Conservation (phyloP, 2,329 filamentous ascomycete genomes). For the Aureobasidium sp. region DNA sequence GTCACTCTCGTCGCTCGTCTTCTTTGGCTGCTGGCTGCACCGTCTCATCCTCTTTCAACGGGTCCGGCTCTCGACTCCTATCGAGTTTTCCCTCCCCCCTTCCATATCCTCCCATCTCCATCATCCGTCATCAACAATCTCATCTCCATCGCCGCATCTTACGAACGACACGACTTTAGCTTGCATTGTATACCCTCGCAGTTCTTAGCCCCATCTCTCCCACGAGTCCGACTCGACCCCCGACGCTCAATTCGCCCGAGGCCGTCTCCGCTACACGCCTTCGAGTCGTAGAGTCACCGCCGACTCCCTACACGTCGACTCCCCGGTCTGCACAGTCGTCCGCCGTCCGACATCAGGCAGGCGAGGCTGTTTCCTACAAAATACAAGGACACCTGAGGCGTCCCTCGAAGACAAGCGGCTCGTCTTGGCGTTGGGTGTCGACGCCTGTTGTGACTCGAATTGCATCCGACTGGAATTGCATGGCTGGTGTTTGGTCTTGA, state of each 20-base stretch:
- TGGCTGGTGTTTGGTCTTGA: constrained; percentile 14
- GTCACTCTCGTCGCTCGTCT: neutral
- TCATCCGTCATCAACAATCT: constrained; percentile 9
- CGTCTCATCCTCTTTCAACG: constrained; percentile 4
- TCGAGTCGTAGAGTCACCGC: neutral
- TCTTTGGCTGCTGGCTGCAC: constrained; percentile 1
- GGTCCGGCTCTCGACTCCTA: constrained; percentile 10
- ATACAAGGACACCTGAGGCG: neutral
- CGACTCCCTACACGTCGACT: neutral
- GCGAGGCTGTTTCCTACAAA: neutral
- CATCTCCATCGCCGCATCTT: constrained; percentile 17
- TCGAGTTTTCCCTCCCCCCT: constrained; percentile 9
- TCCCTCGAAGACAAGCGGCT: neutral
- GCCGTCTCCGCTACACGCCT: neutral
- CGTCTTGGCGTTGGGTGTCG: constrained; percentile 8
- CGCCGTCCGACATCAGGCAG: neutral
- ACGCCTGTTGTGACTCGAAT: constrained; percentile 8
- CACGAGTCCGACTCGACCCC: neutral
- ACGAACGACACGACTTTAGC: constrained; percentile 12
- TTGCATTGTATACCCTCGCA: constrained; percentile 11
- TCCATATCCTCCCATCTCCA: constrained; percentile 13
- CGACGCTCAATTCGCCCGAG: neutral
- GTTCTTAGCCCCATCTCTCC: constrained; percentile 10
- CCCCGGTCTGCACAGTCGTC: neutral
- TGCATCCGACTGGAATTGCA: constrained; percentile 3